These are phyloP conservation scores for Dalechampia spathulata DNA, from an alignment of 441 rosid genomes.

Conservation along the genomic window DNA sequence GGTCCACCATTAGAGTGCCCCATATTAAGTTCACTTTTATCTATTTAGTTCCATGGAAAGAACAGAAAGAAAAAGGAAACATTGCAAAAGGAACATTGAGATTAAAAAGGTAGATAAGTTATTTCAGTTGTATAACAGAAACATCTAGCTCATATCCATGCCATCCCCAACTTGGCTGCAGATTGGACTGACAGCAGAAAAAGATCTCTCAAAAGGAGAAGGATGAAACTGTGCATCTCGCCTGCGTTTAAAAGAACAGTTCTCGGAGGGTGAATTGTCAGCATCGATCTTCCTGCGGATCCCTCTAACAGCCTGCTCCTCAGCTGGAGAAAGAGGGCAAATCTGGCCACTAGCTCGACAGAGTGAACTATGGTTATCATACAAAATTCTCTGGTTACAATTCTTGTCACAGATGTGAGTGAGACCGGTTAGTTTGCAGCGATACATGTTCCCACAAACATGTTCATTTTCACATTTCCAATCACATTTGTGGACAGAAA, in stretches of 20 bases:
- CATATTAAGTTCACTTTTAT: conserved; percentile 34
- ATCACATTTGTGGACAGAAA: conserved; percentile 70
- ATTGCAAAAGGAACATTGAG: conserved; percentile 23
- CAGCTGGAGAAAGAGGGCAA: conserved; percentile 62
- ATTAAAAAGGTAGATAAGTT: conserved; percentile 26
- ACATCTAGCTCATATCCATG: conserved; percentile 84
- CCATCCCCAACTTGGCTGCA: conserved; percentile 90
- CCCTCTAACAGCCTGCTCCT: conserved; percentile 91
- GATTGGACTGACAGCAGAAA: conserved; percentile 80
- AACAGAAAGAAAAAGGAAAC: conserved; percentile 17
- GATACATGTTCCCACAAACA: conserved; percentile 84
- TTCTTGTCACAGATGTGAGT: conserved; percentile 98
- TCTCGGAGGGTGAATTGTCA: conserved; percentile 57
- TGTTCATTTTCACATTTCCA: conserved; percentile 89
- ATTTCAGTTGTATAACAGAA: conserved; percentile 23
- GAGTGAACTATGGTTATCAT: conserved; percentile 83
- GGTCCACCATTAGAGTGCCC: conserved; percentile 40
- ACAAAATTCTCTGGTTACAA: conserved; percentile 92
- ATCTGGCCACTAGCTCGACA: conserved; percentile 80
- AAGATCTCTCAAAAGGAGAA: conserved; percentile 94
- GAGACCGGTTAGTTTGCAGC: conserved; percentile 80
- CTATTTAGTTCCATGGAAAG: conserved; percentile 22
- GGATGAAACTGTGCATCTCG: conserved; percentile 61
- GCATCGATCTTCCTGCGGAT: conserved; percentile 88
- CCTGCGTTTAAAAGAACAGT: conserved; percentile 78